A percentile compares a stretch with the other conserved stretches of the same genome.
Evolutionary conservation across 2,329 filamentous ascomycete genomes (phyloP).

Genomic region (Xenosphaeropsis pyriputrescens): DNA sequence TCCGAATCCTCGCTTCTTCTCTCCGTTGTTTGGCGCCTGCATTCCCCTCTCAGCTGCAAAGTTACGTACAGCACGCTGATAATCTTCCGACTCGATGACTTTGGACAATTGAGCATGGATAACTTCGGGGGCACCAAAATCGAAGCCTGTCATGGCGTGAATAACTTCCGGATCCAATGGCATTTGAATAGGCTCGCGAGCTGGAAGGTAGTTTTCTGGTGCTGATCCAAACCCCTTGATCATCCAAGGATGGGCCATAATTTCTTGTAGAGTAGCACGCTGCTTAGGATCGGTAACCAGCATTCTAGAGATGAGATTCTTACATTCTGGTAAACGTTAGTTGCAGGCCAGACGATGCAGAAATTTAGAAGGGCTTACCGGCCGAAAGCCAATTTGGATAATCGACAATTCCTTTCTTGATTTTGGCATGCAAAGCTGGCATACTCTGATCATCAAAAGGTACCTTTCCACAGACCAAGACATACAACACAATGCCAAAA

Average conservation of each 20-base stretch:
- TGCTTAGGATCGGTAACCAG: constrained; percentile 85
- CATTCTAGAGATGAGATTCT: constrained; percentile 85
- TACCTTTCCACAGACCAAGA: constrained; percentile 92
- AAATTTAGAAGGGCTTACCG: constrained; percentile 32
- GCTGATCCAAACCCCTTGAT: constrained; percentile 75
- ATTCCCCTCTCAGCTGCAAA: constrained; percentile 52
- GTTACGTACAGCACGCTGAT: constrained; percentile 67
- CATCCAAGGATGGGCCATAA: constrained; percentile 94
- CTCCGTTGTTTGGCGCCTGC: constrained; percentile 44
- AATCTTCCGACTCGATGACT: constrained; percentile 87
- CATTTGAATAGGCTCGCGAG: constrained; percentile 69
- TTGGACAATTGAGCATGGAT: constrained; percentile 73
- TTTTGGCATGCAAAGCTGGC: constrained; percentile 95
- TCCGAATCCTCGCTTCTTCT: constrained; percentile 73
- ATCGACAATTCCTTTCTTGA: constrained; percentile 92
- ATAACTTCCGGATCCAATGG: constrained; percentile 76
- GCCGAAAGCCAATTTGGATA: constrained; percentile 87
- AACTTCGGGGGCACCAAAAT: constrained; percentile 77
- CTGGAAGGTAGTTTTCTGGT: constrained; percentile 79
- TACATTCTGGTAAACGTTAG: constrained; percentile 59
- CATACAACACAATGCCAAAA: constrained; percentile 95
- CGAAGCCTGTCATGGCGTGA: constrained; percentile 93
- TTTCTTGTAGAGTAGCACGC: constrained; percentile 75
- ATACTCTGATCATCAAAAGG: constrained; percentile 99
- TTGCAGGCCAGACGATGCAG: constrained; percentile 3